Base-by-base conservation (phyloP, 352 stramenopile genomes). In the Elongisporangium anandrum region DNA sequence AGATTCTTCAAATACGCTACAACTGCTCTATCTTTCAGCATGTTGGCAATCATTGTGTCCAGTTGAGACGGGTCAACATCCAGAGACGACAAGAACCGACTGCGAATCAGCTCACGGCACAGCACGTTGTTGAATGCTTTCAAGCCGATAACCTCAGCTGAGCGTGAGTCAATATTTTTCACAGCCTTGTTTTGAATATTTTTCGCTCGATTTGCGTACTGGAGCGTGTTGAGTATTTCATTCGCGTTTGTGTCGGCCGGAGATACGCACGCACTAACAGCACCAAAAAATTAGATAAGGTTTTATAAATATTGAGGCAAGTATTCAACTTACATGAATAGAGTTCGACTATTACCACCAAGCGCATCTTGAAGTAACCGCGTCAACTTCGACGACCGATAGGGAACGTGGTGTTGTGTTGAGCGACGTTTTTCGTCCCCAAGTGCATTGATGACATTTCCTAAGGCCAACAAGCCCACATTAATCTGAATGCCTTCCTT, bases 401-500 rank as follows among this genome's bases (percentile, higher is more conserved):
- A 95, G 0, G 87, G 82, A 26, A 95, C 80, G 55, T 92, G 79
- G n/a, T 86, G 76, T 19, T 69, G 65, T 21, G 72, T 73, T 38
- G 70, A 61, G 1, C 70, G 76, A 48, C 61, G 69, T 47, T 79
- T 72, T 29, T 94, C 87, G 50, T 93, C 87, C 12, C 85, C 85
- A 4, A 96, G 73, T 2, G 87, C 87, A 39, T 92, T 96, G 39
- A 96, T 96, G 12, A 96, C 87, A 52, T 96, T 96, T 21, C 87
- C 87, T 0, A 96, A 66, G 17, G 87, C 87, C 4, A 96, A 70
- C 4, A 96, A 56, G 9, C 87, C 87, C 4, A 94, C 81, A 29
- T 95, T 95, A 55, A 95, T 95, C 61, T 95, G 85, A 51, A 96
- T 96, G 0, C 87, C 87, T 61, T 96, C 87, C 62, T 94, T 96